Evolutionary conservation across 2,329 filamentous ascomycete species (phyloP).

Genomic region (Xylariaceae sp.): DNA sequence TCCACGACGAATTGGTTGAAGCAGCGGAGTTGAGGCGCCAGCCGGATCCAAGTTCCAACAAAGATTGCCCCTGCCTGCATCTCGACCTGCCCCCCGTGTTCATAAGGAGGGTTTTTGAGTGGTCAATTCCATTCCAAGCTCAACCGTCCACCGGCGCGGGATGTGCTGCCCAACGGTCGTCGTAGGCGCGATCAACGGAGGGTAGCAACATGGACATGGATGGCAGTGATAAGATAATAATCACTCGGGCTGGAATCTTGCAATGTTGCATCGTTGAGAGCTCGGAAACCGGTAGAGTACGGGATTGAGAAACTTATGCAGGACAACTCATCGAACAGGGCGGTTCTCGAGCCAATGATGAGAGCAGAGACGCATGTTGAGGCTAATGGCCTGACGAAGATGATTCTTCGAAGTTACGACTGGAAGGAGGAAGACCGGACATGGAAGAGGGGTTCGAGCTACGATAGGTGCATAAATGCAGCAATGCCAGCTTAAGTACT

Average conservation of each 20-base stretch:
- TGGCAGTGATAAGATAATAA: conserved; percentile 17
- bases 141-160: conserved; percentile 4
- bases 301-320: conserved; percentile 24
- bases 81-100: neutral
- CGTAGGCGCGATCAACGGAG: conserved; percentile 22
- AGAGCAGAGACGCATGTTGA: conserved; percentile 18
- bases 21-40: conserved; percentile 4
- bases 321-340: conserved; percentile 29
- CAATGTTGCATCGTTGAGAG: conserved; percentile 19
- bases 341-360: conserved; percentile 16
- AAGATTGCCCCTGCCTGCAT: too few species aligned
- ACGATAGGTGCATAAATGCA: neutral
- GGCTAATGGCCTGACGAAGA: conserved; percentile 22
- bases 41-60: neutral
- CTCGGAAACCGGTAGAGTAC: conserved; percentile 11
- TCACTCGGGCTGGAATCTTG: conserved; percentile 13
- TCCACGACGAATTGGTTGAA: conserved; percentile 6
- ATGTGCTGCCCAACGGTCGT: conserved; percentile 23
- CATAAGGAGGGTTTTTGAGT: conserved; percentile 1
- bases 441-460: neutral
- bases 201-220: conserved; percentile 22
- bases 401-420: neutral
- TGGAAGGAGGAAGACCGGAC: too few species aligned
- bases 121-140: conserved; percentile 1
- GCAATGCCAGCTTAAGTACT: neutral